A percentile compares a stretch with the other conserved stretches of the same genome.
phyloP scores from a whole-genome alignment of 83 land plant genomes.

The Diphasiastrum complanatum region DNA sequence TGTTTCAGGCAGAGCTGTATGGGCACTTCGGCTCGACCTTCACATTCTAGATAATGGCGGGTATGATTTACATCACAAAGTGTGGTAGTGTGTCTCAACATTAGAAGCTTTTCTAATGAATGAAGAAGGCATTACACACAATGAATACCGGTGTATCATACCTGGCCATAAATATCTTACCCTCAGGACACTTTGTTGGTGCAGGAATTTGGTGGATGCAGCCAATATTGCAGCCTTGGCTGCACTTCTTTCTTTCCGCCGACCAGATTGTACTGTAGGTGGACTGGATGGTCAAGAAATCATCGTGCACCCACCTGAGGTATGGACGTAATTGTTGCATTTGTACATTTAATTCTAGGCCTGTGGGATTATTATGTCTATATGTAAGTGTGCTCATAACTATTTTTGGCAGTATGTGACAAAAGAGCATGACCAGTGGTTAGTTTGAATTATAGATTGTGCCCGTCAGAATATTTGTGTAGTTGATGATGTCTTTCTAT shows the following conservation, averaged over 20 bases:
- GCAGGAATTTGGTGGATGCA: slow-evolving; percentile 89
- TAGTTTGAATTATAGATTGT: no score
- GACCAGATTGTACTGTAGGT: slow-evolving; percentile 84
- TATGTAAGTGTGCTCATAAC: no score
- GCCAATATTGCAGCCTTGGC: slow-evolving; percentile 89
- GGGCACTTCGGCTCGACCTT: slow-evolving; percentile 82
- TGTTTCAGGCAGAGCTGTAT: slow-evolving; percentile 75
- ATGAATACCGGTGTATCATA: slow-evolving; percentile 1
- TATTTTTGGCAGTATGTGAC: no score
- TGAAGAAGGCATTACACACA: no score
- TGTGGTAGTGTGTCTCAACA: neutral
- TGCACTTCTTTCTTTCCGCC: slow-evolving; percentile 65
- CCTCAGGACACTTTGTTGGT: neutral
- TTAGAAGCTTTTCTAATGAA: neutral
- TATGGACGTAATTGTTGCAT: no score
- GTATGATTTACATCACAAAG: slow-evolving; percentile 27
- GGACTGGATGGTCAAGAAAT: slow-evolving; percentile 82
- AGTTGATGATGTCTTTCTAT: no score
- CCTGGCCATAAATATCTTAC: neutral
- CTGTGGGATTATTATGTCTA: no score
- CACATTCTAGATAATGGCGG: slow-evolving; percentile 94
- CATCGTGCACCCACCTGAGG: slow-evolving; percentile 85
- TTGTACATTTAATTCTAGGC: no score
- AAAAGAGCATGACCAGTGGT: no score
- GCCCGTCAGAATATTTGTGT: no score